Base-by-base conservation (phyloP, 495 filamentous ascomycete genomes). In the Penicillium paradoxum region DNA sequence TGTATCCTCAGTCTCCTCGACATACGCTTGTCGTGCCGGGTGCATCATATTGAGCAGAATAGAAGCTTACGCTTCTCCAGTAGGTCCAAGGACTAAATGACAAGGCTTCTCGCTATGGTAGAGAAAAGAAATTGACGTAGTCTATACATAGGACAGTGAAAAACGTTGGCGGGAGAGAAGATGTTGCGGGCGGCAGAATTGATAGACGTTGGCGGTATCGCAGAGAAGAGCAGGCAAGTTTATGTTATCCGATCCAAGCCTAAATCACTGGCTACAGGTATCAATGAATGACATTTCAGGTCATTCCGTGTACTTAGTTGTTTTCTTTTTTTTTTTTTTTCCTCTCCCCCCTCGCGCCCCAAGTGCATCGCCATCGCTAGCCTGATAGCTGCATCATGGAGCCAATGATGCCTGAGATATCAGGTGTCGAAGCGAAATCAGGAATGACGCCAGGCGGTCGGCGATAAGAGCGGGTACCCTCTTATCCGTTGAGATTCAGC, bases 21-120 rank as follows among this genome's bases (percentile, higher is more conserved):
- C 90, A 72, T 95, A 96, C n/a, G 93, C 91, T 68, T 91, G 87
- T 58, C 93, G 79, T 59, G 93, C 80, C 34, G 93, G 93, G 74
- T 97, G 93, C 77, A 97, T 91, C 82, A 83, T 83, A 51, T 67
- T 81, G 71, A 37, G 57, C 54, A 45, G 51, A 11, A 30, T 9
- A 41, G 51, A 57, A 49, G 44, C 44, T 17, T 33, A 10, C 21
- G 44, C 44, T 53, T 51, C 30, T 22, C 5, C 9, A 29, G 8
- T 18, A 25, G 38, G 7, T 43, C 15, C 17, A 36, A 18, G 10
- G 37, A 8, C 8, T 19, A 32, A 25, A n/a, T 27, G 9, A 37
- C 21, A 14, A 44, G 45, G 48, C 42, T 50, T 37, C 8, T 3
- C 39, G 36, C 49, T 47, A 53, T 45, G 33, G n/a, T 33, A 15